Percentiles rank a stretch among this genome's conserved stretches.
These are phyloP conservation scores for Pelargonium australe DNA, from an alignment of 441 rosid species.

Conservation along the genomic window DNA sequence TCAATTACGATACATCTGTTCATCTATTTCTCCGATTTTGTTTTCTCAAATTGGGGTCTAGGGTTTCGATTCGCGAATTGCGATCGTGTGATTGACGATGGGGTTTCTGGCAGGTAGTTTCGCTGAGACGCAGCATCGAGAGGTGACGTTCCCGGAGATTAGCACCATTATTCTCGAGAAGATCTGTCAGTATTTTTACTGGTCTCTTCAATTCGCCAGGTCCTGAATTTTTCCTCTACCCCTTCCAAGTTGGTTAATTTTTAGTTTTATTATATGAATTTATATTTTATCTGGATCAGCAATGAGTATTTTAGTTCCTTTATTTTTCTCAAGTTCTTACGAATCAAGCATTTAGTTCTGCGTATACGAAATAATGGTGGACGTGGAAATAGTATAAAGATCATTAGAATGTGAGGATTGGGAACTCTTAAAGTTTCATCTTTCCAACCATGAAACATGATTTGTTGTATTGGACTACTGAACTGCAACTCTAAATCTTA, in stretches of 20 bases:
- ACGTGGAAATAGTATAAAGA: too few species aligned
- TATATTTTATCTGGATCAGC: too few species aligned
- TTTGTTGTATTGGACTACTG: too few species aligned
- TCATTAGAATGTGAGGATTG: too few species aligned
- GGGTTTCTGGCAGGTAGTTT: slow-evolving; percentile 51
- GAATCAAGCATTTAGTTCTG: background rate
- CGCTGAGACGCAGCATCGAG: slow-evolving; percentile 73
- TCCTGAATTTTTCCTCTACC: slow-evolving; percentile 18
- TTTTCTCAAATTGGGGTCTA: background rate
- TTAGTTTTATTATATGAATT: background rate
- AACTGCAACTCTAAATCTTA: too few species aligned
- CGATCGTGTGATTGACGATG: background rate
- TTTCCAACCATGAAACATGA: too few species aligned
- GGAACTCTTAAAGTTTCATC: too few species aligned
- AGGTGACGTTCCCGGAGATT: slow-evolving; percentile 85
- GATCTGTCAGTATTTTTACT: slow-evolving; percentile 89
- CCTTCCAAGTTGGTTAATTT: background rate
- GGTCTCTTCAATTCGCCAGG: slow-evolving; percentile 92
- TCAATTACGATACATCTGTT: slow-evolving; percentile 7
- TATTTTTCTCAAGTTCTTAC: background rate
- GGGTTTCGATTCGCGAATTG: background rate
- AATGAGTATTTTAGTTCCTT: background rate
- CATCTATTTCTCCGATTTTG: background rate
- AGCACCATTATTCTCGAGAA: slow-evolving; percentile 82
- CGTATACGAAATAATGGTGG: too few species aligned